Conservation (phyloP, 169 alveolate genomes). For the Pseudocohnilembus persalinus region DNA sequence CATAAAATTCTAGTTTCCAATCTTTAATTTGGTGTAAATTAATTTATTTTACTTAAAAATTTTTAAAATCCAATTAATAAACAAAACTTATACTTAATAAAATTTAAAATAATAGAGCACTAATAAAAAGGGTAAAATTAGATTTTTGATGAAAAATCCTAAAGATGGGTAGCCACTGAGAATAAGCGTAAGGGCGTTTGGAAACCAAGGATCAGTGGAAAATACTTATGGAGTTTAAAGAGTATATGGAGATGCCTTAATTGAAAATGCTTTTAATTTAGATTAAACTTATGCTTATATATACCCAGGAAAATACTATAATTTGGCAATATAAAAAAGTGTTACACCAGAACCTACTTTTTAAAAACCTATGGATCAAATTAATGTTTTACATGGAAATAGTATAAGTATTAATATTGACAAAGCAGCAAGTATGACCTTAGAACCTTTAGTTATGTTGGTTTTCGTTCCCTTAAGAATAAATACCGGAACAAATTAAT, state of each 20-base stretch:
- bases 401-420: too few relatives aligned
- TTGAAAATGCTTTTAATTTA: neutral
- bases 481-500: too few relatives aligned
- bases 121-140: neutral
- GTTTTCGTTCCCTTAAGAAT: too few relatives aligned
- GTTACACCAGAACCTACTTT: neutral
- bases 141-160: neutral
- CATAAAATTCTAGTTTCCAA: neutral
- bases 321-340: neutral
- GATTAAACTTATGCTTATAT: neutral
- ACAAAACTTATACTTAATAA: neutral
- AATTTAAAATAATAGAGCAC: too few relatives aligned
- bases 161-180: neutral
- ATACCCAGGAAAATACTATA: neutral
- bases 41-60: too few relatives aligned
- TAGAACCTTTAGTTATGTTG: too few relatives aligned
- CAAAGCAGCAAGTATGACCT: neutral
- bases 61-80: too few relatives aligned
- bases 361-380: too few relatives aligned
- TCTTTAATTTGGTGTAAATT: neutral
- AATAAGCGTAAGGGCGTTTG: neutral
- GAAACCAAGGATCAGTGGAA: neutral
- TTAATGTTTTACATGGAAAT: too few relatives aligned
- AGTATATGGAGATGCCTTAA: neutral
- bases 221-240: neutral